Evolutionary conservation across 2,329 filamentous ascomycete species (phyloP).

Genomic region (Neophaeococcomyces aloes): DNA sequence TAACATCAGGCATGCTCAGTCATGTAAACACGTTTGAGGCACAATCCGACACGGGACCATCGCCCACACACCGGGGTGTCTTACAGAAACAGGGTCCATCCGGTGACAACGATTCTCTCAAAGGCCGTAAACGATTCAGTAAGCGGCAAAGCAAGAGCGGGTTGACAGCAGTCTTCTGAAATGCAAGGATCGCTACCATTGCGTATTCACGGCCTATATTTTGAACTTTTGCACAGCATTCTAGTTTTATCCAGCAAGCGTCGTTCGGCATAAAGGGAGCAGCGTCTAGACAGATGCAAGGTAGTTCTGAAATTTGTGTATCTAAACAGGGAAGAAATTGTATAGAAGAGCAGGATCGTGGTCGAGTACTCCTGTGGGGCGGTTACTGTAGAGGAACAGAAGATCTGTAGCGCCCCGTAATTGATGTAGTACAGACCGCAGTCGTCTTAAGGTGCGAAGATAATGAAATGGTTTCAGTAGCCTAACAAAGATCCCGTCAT

Average conservation of each 20-base stretch:
- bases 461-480: no score
- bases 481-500: slow-evolving; percentile 32
- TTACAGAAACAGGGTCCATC: slow-evolving; percentile 33
- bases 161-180: slow-evolving; percentile 73
- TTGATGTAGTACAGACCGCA: no score
- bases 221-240: not conserved
- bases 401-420: no score
- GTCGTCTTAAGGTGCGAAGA: no score
- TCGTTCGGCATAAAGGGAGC: not conserved
- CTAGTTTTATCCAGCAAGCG: slow-evolving; percentile 6
- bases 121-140: slow-evolving; percentile 62
- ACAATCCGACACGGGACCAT: slow-evolving; percentile 27
- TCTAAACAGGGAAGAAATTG: no score
- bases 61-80: slow-evolving; percentile 31
- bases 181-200: slow-evolving; percentile 1
- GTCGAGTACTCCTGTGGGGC: no score
- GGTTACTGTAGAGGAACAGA: no score
- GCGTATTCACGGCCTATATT: not conserved
- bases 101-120: slow-evolving; percentile 44
- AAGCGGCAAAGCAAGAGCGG: slow-evolving; percentile 90
- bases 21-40: slow-evolving; percentile 37
- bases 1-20: slow-evolving; percentile 63
- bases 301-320: no score
- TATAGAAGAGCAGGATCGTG: no score
- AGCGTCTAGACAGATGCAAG: no score